Conservation (phyloP, 371 early-diverging fungal species). For the Apophysomyces sp. region DNA sequence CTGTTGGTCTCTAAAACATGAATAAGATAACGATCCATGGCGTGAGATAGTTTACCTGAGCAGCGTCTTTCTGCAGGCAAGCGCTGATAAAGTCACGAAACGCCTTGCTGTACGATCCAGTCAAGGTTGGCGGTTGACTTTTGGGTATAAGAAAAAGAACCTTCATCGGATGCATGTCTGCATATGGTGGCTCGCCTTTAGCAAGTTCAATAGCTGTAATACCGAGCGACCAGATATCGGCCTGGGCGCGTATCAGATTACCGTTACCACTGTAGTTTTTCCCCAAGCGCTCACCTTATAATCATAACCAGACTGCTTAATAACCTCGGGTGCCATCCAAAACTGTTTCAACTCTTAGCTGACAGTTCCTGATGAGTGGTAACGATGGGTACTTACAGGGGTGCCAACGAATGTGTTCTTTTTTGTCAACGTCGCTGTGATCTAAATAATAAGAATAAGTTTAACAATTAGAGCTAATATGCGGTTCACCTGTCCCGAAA, state of each 20-base stretch:
- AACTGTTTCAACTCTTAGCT: slow-evolving; percentile 43
- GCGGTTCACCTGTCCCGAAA: slow-evolving; percentile 81
- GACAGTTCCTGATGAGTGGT: not conserved
- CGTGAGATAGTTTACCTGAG: slow-evolving; percentile 41
- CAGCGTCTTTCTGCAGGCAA: slow-evolving; percentile 88
- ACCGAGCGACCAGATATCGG: slow-evolving; percentile 99
- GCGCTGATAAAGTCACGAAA: slow-evolving; percentile 91
- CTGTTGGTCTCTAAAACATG: slow-evolving; percentile 73
- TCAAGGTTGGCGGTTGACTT: slow-evolving; percentile 84
- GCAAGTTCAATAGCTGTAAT: slow-evolving; percentile 98
- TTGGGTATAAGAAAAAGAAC: slow-evolving; percentile 93
- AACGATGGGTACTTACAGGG: slow-evolving; percentile 60
- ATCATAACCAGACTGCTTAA: slow-evolving; percentile 94
- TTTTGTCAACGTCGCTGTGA: slow-evolving; percentile 91
- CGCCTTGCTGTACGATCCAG: slow-evolving; percentile 75
- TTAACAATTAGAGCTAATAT: not conserved
- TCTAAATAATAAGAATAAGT: slow-evolving; percentile 31
- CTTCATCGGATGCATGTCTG: slow-evolving; percentile 91
- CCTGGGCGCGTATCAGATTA: slow-evolving; percentile 33
- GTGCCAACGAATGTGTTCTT: slow-evolving; percentile 99
- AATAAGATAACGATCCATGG: not conserved
- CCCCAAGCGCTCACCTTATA: slow-evolving; percentile 61
- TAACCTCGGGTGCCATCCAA: slow-evolving; percentile 99
- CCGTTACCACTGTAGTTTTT: not conserved
- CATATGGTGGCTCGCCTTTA: slow-evolving; percentile 90